Evolutionary conservation across 176 grass and related monocot species (phyloP).

Genomic region (Echinochloa phyllopogon): DNA sequence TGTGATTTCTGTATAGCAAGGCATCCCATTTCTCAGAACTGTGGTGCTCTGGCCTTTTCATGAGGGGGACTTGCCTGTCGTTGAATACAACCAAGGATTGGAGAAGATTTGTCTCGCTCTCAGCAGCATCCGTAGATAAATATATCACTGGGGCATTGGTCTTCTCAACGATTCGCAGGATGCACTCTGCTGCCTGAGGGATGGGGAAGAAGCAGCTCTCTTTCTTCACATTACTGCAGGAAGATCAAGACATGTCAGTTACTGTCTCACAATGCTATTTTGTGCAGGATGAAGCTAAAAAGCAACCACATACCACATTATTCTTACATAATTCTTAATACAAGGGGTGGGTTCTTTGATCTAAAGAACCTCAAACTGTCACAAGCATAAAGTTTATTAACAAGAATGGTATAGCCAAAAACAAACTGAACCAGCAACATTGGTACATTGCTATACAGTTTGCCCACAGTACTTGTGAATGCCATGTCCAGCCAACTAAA

Average conservation of each 20-base stretch:
- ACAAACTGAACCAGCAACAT: not conserved
- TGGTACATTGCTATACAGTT: not conserved
- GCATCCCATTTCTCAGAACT: conserved; percentile 91
- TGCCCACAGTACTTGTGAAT: not conserved
- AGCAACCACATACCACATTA: not conserved
- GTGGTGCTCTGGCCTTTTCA: conserved; percentile 82
- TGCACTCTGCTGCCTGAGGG: conserved; percentile 92
- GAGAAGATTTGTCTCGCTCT: conserved; percentile 73
- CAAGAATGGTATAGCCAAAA: not conserved
- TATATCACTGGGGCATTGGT: conserved; percentile 80
- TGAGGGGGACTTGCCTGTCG: conserved; percentile 75
- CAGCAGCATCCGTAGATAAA: conserved; percentile 90
- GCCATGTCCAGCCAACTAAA: conserved; percentile 3
- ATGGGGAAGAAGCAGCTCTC: conserved; percentile 96
- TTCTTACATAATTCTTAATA: not conserved
- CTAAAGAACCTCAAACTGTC: not conserved
- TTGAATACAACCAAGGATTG: conserved; percentile 74
- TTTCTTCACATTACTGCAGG: conserved; percentile 83
- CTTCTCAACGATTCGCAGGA: conserved; percentile 67
- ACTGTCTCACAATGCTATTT: not conserved
- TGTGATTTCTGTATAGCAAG: conserved; percentile 79
- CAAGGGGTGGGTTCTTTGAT: not conserved
- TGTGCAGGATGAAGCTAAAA: not conserved
- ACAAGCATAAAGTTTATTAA: not conserved
- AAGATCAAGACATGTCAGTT: conserved; percentile 27